A percentile compares a stretch with the other conserved stretches of the same genome.
Conservation (phyloP, 495 filamentous ascomycete species). For the Cladorrhinum samala region DNA sequence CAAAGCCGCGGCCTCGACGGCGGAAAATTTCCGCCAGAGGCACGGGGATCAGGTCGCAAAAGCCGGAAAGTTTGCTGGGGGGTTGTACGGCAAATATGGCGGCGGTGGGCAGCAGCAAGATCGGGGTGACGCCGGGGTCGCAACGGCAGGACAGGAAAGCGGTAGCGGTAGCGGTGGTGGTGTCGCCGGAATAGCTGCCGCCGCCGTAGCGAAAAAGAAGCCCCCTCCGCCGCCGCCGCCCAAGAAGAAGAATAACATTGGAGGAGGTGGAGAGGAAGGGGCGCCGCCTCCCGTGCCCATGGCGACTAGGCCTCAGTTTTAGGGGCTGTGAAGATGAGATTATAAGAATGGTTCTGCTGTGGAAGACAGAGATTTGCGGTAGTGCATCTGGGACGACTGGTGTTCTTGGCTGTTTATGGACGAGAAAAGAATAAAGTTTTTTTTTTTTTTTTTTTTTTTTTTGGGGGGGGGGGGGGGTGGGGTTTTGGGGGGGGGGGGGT, state of each 20-base stretch:
- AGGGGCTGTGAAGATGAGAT: background rate
- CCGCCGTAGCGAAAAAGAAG: constrained; percentile 40
- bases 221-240: constrained; percentile 66
- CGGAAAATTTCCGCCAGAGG: constrained; percentile 65
- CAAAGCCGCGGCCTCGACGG: constrained; percentile 49
- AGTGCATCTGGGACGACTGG: too few species aligned
- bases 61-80: constrained; percentile 55
- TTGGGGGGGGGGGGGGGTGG: too few species aligned
- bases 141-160: background rate
- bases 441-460: too few species aligned
- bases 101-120: background rate
- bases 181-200: constrained; percentile 24
- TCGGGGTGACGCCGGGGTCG: background rate
- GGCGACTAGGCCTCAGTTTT: constrained; percentile 38
- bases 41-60: constrained; percentile 66
- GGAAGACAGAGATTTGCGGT: too few species aligned
- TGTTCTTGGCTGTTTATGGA: too few species aligned
- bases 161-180: background rate
- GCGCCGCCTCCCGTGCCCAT: constrained; percentile 48
- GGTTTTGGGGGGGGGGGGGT: too few species aligned
- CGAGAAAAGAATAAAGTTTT: too few species aligned
- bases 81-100: constrained; percentile 46
- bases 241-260: constrained; percentile 23
- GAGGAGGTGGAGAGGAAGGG: constrained; percentile 4
- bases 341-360: background rate